Evolutionary conservation across 2,329 filamentous ascomycete genomes (phyloP), one percentile per base, ranked within the genome.

Genomic region (Exophiala calicioides): DNA sequence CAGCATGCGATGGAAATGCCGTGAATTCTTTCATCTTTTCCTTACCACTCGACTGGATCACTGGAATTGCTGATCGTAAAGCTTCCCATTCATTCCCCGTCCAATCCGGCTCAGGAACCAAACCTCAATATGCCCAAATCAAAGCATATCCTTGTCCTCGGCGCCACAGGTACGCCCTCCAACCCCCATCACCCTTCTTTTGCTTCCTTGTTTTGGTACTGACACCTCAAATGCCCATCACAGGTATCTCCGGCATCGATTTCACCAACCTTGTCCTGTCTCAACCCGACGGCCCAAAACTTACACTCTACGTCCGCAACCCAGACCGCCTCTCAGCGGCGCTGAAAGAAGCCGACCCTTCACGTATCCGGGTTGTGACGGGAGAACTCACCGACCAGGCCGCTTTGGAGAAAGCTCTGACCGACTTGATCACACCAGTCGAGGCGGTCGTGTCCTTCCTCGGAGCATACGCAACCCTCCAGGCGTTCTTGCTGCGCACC

Each of bases 291-390:
- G 38, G 38, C 5, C 23, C 47, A 27, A 45, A 45, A 20, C 21
- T 50, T 3, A 50, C 41, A 8, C 47, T 50, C 7, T 50, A 50
- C 21, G 33, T 50, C 3, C 47, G 47, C 7, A 44, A 24, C 5
- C 34, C 41, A 15, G 38, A 33, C 6, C 33, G 34, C 9, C 29
- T 44, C 2, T 30, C 47, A 10, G 27, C 8, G 13, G 41, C 37
- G 13, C 20, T 3, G 10, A 35, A 24, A 21, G 41, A 44, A 16
- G 23, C 16, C 6, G 20, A 31, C 18, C 19, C 38, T 8, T 8
- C 38, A 19, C 38, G 38, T 7, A 12, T 52, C 23, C 44, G 38
- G 12, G 31, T 52, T 18, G 29, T 44, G 29, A 33, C 41, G 19
- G 48, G 48, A n/a, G 48, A 26, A 13, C 44, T 52, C 23, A 34